phyloP scores from a whole-genome alignment of 78 protist genomes.

The Planoprotostelium fungivorum region DNA sequence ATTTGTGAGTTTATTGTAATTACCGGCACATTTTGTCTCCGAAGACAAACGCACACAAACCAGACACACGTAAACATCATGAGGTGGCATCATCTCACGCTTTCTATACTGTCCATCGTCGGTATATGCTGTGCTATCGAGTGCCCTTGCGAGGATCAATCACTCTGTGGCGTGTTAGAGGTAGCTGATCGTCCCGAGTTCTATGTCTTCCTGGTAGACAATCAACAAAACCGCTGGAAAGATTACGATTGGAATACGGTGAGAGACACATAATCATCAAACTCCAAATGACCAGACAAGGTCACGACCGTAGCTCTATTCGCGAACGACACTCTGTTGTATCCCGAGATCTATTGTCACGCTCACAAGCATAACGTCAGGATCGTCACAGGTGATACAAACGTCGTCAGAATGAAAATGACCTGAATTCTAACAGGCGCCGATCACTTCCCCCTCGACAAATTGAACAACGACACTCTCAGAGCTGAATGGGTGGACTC shows the following conservation, averaged over 20 bases:
- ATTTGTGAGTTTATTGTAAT: no score
- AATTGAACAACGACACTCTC: slow-evolving; percentile 12
- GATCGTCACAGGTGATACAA: not conserved
- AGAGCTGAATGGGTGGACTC: slow-evolving; percentile 18
- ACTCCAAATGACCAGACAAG: not conserved
- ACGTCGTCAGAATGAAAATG: not conserved
- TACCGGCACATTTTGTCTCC: no score
- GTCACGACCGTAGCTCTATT: not conserved
- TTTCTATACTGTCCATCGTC: no score
- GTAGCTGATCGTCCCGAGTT: not conserved
- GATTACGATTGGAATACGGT: not conserved
- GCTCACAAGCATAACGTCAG: not conserved
- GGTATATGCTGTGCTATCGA: no score
- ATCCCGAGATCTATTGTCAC: not conserved
- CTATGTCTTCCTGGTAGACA: not conserved
- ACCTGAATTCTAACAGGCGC: not conserved
- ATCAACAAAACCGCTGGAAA: not conserved
- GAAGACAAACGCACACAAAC: no score
- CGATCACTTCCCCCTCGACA: slow-evolving; percentile 6
- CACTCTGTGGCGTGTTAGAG: not conserved
- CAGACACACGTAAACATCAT: no score
- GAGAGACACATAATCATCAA: not conserved
- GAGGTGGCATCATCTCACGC: no score
- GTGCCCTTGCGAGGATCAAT: not conserved
- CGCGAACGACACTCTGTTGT: not conserved